Conservation (phyloP, 202 grass and related monocot genomes). For the Bolboschoenoplectus hybrid region DNA sequence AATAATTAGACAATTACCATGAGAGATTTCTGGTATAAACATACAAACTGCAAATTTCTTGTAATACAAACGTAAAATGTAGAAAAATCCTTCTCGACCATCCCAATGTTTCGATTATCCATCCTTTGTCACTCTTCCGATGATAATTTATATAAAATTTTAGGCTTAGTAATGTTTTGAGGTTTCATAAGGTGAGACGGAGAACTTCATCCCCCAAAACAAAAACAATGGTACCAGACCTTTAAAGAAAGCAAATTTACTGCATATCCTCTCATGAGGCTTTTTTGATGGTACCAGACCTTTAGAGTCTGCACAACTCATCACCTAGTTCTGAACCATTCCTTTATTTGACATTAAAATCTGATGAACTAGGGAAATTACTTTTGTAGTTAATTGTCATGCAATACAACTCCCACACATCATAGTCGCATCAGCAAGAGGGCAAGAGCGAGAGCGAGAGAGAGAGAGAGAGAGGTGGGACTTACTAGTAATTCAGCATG, state of each 20-base stretch:
- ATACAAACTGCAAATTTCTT: slow-evolving; percentile 15
- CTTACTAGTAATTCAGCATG: slow-evolving; percentile 78
- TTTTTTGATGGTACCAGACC: background rate
- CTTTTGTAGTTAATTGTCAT: background rate
- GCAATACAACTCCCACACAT: background rate
- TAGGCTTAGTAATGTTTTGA: background rate
- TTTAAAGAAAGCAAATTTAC: background rate
- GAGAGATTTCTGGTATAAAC: background rate
- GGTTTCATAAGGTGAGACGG: background rate
- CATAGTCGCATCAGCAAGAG: background rate
- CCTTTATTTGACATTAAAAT: background rate
- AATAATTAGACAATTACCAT: slow-evolving; percentile 18
- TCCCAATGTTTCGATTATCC: background rate
- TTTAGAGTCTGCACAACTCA: background rate
- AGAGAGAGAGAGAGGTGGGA: background rate
- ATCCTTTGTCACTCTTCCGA: background rate
- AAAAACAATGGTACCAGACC: background rate
- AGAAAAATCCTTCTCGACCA: background rate
- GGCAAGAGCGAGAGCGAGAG: background rate
- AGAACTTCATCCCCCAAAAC: background rate
- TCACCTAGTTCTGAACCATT: background rate
- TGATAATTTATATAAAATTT: background rate
- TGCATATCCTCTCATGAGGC: background rate
- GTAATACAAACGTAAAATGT: background rate
- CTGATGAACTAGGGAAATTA: background rate